These are phyloP conservation scores for Garcia nutans DNA, from an alignment of 345 rosid species.

Conservation along the genomic window DNA sequence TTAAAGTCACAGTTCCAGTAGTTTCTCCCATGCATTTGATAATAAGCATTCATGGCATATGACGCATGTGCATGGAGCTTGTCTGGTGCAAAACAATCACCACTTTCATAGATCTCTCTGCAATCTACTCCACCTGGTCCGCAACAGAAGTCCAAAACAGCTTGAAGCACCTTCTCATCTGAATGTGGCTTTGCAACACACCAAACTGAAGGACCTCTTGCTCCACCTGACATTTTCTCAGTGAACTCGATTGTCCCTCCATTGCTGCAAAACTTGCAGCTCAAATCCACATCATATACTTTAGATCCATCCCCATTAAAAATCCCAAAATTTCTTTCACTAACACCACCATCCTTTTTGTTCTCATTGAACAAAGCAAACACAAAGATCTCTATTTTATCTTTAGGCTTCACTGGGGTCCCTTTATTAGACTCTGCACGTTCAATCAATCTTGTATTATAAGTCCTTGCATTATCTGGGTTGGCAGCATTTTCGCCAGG, in stretches of 20 bases:
- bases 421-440: constrained; percentile 53
- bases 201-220: constrained; percentile 64
- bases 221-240: constrained; percentile 29
- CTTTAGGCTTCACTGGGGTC: constrained; percentile 55
- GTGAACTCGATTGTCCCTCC: constrained; percentile 29
- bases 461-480: constrained; percentile 46
- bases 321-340: constrained; percentile 62
- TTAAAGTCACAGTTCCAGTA: constrained; percentile 78
- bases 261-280: constrained; percentile 53
- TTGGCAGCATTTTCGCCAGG: constrained; percentile 46
- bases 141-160: constrained; percentile 57
- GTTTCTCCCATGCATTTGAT: constrained; percentile 71
- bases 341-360: constrained; percentile 48
- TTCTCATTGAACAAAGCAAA: constrained; percentile 69
- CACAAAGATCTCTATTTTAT: constrained; percentile 44
- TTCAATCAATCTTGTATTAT: constrained; percentile 58
- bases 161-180: constrained; percentile 55
- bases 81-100: constrained; percentile 48
- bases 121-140: constrained; percentile 74
- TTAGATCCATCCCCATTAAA: constrained; percentile 62
- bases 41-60: constrained; percentile 64
- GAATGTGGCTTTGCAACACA: constrained; percentile 74
- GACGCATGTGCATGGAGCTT: constrained; percentile 70
- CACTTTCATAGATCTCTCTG: constrained; percentile 47
- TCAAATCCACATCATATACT: constrained; percentile 54